Conservation (phyloP, 2,329 filamentous ascomycete genomes). For the Arthroderma uncinatum region DNA sequence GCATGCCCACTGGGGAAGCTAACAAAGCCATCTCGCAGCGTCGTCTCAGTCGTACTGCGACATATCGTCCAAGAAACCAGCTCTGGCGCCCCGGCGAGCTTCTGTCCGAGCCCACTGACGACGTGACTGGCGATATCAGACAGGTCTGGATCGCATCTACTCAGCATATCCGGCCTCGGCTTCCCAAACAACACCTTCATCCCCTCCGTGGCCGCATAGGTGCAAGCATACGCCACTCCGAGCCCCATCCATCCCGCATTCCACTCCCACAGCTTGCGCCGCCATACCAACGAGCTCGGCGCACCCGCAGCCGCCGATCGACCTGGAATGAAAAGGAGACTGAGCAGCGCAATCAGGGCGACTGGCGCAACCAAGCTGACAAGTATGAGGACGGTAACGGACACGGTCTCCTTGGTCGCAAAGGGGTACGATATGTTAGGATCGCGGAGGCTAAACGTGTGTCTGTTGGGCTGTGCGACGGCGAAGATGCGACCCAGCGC, state of each 20-base stretch:
- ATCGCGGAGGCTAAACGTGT: slow-evolving; percentile 62
- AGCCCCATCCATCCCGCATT: slow-evolving; percentile 78
- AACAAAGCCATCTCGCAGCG: slow-evolving; percentile 67
- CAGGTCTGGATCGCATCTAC: slow-evolving; percentile 66
- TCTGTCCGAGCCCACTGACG: slow-evolving; percentile 49
- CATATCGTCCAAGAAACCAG: slow-evolving; percentile 72
- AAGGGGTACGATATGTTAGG: slow-evolving; percentile 70
- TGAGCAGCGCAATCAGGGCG: slow-evolving; percentile 55
- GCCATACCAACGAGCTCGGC: slow-evolving; percentile 45
- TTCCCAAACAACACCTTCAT: slow-evolving; percentile 67
- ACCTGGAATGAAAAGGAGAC: slow-evolving; percentile 60
- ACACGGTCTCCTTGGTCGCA: slow-evolving; percentile 59
- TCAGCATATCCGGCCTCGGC: slow-evolving; percentile 52
- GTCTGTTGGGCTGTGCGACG: slow-evolving; percentile 51
- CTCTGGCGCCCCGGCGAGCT: slow-evolving; percentile 47
- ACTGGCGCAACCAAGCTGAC: slow-evolving; percentile 54
- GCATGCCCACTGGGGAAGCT: slow-evolving; percentile 72
- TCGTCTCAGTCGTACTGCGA: slow-evolving; percentile 46
- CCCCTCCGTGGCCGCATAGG: slow-evolving; percentile 72
- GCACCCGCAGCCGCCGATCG: slow-evolving; percentile 53
- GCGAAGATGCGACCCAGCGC: slow-evolving; percentile 50
- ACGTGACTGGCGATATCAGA: slow-evolving; percentile 48
- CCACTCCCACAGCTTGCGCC: slow-evolving; percentile 80
- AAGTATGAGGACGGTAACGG: slow-evolving; percentile 53
- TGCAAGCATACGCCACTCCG: slow-evolving; percentile 56